Percentiles rank a stretch among this genome's conserved stretches.
Conservation (phyloP, 148 eudicot genomes). For the Diospyros kaki region DNA sequence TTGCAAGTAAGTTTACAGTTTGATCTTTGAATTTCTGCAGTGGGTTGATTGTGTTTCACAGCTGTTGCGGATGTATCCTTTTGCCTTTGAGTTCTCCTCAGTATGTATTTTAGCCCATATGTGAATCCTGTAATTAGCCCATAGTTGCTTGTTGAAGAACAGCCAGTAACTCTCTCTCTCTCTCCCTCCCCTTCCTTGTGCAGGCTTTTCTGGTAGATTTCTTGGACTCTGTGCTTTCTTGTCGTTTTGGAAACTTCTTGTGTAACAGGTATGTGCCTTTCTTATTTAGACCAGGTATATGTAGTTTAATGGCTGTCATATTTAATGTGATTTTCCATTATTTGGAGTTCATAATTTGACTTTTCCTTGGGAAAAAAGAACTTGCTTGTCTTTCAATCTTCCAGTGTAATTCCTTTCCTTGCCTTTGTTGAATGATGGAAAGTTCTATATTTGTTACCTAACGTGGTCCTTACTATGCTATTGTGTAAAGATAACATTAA, state of each 20-base stretch:
- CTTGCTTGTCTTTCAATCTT: too few species aligned
- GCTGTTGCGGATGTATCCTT: constrained; percentile 88
- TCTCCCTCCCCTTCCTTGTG: neutral
- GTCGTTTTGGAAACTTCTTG: constrained; percentile 95
- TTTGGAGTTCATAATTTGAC: neutral
- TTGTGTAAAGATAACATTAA: too few species aligned
- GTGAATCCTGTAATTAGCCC: neutral
- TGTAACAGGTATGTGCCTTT: constrained; percentile 72
- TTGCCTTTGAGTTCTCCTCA: constrained; percentile 91
- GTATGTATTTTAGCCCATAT: constrained; percentile 37
- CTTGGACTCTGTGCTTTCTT: constrained; percentile 77
- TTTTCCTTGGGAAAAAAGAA: neutral
- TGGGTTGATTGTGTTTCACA: constrained; percentile 99
- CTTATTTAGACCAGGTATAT: neutral
- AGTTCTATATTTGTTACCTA: too few species aligned
- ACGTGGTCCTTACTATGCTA: too few species aligned
- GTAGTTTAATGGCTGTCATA: neutral
- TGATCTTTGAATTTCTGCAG: constrained; percentile 40
- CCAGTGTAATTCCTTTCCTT: too few species aligned
- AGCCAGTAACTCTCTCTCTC: neutral
- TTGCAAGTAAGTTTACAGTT: neutral
- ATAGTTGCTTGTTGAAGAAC: constrained; percentile 1
- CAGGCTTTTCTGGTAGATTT: constrained; percentile 90
- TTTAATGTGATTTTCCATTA: neutral
- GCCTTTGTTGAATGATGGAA: too few species aligned